Conservation (phyloP, 768 basidiomycete genomes). For the Pisolithus orientalis region DNA sequence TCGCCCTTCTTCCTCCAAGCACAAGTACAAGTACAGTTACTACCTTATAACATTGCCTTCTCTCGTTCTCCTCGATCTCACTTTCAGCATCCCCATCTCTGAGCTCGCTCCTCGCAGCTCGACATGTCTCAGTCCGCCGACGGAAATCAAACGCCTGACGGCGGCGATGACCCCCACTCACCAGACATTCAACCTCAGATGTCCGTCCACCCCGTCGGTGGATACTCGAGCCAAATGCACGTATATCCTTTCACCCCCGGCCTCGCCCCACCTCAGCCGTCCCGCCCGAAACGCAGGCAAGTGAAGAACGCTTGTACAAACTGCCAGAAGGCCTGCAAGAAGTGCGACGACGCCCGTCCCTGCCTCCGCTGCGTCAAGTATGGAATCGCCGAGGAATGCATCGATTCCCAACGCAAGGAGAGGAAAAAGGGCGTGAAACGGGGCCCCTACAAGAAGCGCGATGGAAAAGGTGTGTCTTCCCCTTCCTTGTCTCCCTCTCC, state of each 20-base stretch:
- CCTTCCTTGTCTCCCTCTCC: constrained; percentile 23
- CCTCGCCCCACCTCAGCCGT: constrained; percentile 38
- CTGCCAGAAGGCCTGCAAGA: constrained; percentile 89
- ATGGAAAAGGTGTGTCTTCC: constrained; percentile 69
- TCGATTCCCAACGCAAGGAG: constrained; percentile 90
- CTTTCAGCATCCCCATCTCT: constrained; percentile 8
- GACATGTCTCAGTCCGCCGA: constrained; percentile 31
- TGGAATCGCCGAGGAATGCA: constrained; percentile 78
- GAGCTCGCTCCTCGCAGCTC: constrained; percentile 19
- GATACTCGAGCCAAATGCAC: constrained; percentile 54
- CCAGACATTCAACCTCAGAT: constrained; percentile 39
- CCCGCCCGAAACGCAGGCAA: constrained; percentile 74
- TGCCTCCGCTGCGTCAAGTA: constrained; percentile 93
- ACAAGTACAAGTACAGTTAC: too few relatives aligned
- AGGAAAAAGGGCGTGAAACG: constrained; percentile 83
- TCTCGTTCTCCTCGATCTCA: constrained; percentile 2
- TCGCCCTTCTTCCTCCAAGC: too few relatives aligned
- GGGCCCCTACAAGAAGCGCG: constrained; percentile 93
- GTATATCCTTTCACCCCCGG: constrained; percentile 63
- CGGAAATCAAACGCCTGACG: constrained; percentile 35
- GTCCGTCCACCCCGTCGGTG: constrained; percentile 44
- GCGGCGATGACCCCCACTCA: constrained; percentile 32
- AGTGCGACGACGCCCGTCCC: constrained; percentile 86
- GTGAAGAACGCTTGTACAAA: constrained; percentile 91
- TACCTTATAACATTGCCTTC: background rate